Evolutionary conservation across 345 rosid species (phyloP).

Genomic region (Citrus sp.): DNA sequence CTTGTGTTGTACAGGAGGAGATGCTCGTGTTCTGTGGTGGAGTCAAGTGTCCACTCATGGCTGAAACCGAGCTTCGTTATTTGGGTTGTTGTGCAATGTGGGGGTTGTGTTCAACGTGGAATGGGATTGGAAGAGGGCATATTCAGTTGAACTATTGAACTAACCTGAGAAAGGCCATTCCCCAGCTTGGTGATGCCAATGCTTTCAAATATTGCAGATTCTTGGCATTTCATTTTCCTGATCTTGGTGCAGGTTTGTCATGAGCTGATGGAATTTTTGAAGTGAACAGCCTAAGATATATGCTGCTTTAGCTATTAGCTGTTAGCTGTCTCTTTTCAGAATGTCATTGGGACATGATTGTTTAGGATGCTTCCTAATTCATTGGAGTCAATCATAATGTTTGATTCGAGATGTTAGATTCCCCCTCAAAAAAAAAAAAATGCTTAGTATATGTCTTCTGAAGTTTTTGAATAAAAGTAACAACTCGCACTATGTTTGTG

Average conservation of each 20-base stretch:
- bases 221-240: conserved; percentile 22
- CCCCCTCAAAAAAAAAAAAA: background rate
- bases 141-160: conserved; percentile 32
- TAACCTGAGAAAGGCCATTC: conserved; percentile 32
- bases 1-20: conserved; percentile 70
- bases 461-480: background rate
- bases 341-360: background rate
- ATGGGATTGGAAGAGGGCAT: conserved; percentile 40
- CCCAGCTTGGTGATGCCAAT: conserved; percentile 19
- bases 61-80: conserved; percentile 45
- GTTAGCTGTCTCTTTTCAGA: background rate
- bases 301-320: background rate
- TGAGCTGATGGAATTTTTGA: conserved; percentile 6
- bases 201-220: conserved; percentile 28
- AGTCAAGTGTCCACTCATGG: conserved; percentile 48
- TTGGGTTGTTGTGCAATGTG: conserved; percentile 32
- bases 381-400: background rate
- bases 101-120: conserved; percentile 33
- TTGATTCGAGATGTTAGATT: conserved; percentile 8
- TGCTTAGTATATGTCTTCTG: background rate
- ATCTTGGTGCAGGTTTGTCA: conserved; percentile 9
- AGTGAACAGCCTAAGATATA: conserved; percentile 5
- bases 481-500: background rate
- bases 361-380: background rate
- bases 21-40: conserved; percentile 53